phyloP scores from a whole-genome alignment of 352 stramenopile species.

The Pilasporangium apinafurcum region DNA sequence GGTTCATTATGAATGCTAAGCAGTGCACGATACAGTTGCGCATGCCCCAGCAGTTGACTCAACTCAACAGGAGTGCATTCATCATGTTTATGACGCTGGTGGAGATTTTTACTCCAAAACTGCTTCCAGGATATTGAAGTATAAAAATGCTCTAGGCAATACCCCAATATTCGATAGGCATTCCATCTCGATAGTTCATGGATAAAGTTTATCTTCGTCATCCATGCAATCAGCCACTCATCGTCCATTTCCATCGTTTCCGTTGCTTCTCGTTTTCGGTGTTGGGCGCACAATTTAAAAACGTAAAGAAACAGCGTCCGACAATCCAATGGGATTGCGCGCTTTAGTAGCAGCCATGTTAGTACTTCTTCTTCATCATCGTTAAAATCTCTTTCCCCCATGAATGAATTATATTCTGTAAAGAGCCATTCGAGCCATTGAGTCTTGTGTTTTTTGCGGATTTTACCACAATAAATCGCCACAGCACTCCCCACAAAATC shows the following conservation, averaged over 20 bases:
- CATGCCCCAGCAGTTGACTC: constrained; percentile 16
- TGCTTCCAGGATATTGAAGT: not conserved
- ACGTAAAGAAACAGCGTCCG: not conserved
- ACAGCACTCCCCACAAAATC: not conserved
- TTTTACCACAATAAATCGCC: not conserved
- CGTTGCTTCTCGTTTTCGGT: not conserved
- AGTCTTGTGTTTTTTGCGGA: not conserved
- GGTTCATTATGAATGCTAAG: not conserved
- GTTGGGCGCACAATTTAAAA: not conserved
- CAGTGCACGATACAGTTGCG: not conserved
- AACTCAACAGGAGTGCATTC: constrained; percentile 18
- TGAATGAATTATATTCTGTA: not conserved
- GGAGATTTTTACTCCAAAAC: not conserved
- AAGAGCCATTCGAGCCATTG: constrained; percentile 1
- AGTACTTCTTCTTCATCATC: not conserved
- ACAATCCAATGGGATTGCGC: constrained; percentile 3
- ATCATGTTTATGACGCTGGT: constrained; percentile 1
- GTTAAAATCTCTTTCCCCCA: not conserved
- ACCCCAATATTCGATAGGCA: too few relatives aligned
- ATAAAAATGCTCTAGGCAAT: too few relatives aligned
- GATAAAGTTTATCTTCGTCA: constrained; percentile 2
- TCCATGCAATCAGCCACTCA: not conserved
- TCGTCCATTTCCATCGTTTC: not conserved
- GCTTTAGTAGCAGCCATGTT: constrained; percentile 1
- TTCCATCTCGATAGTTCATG: constrained; percentile 27